Conservation (phyloP, 179 eudicot genomes). For the Monotropa hypopitys region DNA sequence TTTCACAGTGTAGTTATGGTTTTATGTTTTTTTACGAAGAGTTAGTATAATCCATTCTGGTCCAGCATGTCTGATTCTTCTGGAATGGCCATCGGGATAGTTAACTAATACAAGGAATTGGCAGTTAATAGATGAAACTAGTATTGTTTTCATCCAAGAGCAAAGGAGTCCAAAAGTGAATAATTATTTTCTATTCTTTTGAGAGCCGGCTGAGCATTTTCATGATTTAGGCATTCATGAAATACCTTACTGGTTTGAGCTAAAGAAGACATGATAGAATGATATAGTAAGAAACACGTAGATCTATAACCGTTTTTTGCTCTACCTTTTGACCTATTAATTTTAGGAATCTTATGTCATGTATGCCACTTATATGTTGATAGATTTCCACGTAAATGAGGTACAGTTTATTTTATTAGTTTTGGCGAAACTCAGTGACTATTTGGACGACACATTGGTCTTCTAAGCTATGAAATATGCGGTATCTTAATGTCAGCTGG, state of each 20-base stretch:
- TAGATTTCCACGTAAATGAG: neutral
- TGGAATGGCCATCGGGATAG: neutral
- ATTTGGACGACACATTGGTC: neutral
- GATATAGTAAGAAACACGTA: neutral
- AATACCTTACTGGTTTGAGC: neutral
- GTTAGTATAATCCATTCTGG: neutral
- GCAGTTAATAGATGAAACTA: neutral
- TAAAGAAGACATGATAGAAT: neutral
- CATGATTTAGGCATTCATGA: neutral
- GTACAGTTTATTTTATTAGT: neutral
- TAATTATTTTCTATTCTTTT: neutral
- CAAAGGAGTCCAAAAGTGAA: no score
- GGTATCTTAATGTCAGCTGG: neutral
- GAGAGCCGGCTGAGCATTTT: neutral
- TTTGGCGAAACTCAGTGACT: neutral
- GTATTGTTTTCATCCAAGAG: neutral
- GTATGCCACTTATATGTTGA: neutral
- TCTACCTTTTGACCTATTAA: neutral
- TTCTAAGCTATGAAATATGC: neutral
- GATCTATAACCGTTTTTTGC: neutral
- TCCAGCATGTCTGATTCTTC: neutral
- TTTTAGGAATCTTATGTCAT: neutral
- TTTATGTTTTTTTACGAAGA: neutral
- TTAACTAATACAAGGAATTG: neutral
- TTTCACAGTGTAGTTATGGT: neutral